phyloP scores from a whole-genome alignment of 352 stramenopile genomes.

The Phytophthora palmivora region DNA sequence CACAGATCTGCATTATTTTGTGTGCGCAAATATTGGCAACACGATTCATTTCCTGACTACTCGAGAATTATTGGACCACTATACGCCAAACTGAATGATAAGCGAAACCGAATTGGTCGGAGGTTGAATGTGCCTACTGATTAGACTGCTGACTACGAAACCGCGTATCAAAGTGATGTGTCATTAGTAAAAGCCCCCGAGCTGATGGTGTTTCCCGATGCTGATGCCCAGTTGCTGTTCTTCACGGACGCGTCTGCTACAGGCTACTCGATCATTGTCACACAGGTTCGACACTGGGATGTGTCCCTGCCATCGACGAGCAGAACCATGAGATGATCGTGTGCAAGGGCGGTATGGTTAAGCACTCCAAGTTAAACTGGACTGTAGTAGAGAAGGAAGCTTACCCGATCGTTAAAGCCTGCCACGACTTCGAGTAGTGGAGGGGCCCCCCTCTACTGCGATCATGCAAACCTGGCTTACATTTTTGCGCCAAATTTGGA shows the following conservation, averaged over 20 bases:
- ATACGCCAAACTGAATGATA: background rate
- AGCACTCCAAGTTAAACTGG: too few species aligned
- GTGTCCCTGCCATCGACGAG: background rate
- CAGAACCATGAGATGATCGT: background rate
- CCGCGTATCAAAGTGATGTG: too few species aligned
- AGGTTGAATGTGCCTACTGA: background rate
- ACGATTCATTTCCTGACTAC: constrained; percentile 1
- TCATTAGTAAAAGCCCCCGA: background rate
- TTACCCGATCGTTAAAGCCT: too few species aligned
- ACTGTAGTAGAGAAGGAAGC: too few species aligned
- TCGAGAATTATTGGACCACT: background rate
- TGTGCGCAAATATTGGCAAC: background rate
- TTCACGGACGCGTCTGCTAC: background rate
- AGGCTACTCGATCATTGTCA: too few species aligned
- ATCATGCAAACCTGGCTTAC: too few species aligned
- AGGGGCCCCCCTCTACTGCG: too few species aligned
- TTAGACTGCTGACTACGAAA: too few species aligned
- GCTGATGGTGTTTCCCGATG: background rate
- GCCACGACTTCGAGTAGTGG: too few species aligned
- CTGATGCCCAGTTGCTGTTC: background rate
- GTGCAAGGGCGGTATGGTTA: too few species aligned
- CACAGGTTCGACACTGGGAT: background rate
- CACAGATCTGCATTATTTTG: background rate
- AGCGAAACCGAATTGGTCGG: background rate
- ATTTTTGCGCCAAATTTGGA: too few species aligned